phyloP scores from a whole-genome alignment of 768 basidiomycete genomes.

The Suillus variegatus region DNA sequence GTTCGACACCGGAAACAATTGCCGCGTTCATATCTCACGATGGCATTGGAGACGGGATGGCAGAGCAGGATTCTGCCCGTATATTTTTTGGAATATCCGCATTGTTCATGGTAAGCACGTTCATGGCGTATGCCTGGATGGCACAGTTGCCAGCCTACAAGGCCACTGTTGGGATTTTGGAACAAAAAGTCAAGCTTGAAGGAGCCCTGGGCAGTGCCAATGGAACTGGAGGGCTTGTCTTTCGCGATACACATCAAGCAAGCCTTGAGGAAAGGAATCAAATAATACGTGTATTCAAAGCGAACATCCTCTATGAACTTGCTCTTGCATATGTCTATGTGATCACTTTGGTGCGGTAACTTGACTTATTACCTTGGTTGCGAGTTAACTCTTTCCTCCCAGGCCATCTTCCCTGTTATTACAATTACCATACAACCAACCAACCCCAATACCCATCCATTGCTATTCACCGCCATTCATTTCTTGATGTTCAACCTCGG shows the following conservation, averaged over 20 bases:
- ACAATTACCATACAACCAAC: conserved; percentile 75
- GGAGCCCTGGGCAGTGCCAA: conserved; percentile 27
- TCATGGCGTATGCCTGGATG: conserved; percentile 57
- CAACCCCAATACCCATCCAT: conserved; percentile 66
- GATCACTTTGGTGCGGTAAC: conserved; percentile 68
- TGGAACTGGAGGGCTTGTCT: conserved; percentile 37
- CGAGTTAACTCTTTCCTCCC: conserved; percentile 11
- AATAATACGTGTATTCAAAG: conserved; percentile 57
- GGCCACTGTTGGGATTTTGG: conserved; percentile 47
- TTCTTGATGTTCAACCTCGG: conserved; percentile 79
- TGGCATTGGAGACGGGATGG: conserved; percentile 35
- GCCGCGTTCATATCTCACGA: conserved; percentile 23
- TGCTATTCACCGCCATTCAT: conserved; percentile 77
- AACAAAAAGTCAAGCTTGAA: conserved; percentile 33
- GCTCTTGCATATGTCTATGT: conserved; percentile 76
- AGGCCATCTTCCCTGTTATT: conserved; percentile 89
- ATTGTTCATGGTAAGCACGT: conserved; percentile 57
- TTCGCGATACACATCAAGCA: conserved; percentile 24
- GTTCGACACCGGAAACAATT: conserved; percentile 33
- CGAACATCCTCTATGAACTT: conserved; percentile 69
- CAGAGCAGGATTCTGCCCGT: conserved; percentile 68
- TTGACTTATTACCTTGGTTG: not conserved
- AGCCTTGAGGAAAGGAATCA: conserved; percentile 40
- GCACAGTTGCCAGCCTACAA: conserved; percentile 61
- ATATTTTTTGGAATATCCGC: conserved; percentile 75